A percentile compares a stretch with the other conserved stretches of the same genome.
Conservation (phyloP, 805 yeast species). For the Komagataella pseudopastoris region DNA sequence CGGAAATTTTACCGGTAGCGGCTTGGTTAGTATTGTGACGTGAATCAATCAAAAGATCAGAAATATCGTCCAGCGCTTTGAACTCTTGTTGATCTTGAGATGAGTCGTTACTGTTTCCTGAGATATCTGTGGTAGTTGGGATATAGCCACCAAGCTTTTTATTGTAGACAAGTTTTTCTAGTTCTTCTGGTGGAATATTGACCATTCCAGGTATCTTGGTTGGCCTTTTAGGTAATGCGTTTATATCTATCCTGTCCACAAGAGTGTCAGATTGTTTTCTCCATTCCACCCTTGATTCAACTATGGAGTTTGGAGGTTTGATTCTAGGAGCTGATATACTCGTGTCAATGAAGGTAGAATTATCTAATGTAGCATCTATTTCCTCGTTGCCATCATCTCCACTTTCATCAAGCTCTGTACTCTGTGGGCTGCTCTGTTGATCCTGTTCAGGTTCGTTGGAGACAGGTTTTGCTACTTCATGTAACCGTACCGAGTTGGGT, state of each 20-base stretch:
- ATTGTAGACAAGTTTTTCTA: not conserved
- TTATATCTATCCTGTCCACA: not conserved
- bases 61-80: not conserved
- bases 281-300: not conserved
- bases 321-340: not conserved
- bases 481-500: not conserved
- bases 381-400: not conserved
- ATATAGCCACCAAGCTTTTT: not conserved
- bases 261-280: not conserved
- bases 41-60: not conserved
- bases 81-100: conserved; percentile 1
- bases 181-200: not conserved
- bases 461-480: not conserved
- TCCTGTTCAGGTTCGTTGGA: not conserved
- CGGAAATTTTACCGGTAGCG: not conserved
- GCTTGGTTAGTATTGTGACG: not conserved
- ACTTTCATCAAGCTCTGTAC: conserved; percentile 1
- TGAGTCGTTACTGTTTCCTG: not conserved
- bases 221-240: not conserved
- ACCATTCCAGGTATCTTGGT: not conserved
- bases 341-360: not conserved
- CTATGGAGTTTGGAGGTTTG: not conserved
- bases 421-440: not conserved
- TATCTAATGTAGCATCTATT: not conserved
- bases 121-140: not conserved